Evolutionary conservation across 1,284 basidiomycete genomes (phyloP).

Genomic region (Papiliotrema laurentii): DNA sequence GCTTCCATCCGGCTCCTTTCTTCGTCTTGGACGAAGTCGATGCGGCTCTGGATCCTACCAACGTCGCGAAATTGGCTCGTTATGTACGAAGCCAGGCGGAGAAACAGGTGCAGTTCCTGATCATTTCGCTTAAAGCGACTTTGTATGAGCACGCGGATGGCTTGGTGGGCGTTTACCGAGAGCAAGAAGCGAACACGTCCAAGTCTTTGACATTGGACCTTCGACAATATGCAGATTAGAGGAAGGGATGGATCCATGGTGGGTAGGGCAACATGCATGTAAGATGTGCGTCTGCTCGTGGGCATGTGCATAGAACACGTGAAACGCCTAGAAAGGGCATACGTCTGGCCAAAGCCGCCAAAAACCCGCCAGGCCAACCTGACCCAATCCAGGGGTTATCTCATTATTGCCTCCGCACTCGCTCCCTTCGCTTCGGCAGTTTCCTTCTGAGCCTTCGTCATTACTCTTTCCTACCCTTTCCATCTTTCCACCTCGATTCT

Average conservation of each 20-base stretch:
- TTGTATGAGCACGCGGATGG: constrained; percentile 84
- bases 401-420: too few species aligned
- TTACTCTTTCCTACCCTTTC: too few species aligned
- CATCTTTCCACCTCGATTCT: background rate
- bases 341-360: too few species aligned
- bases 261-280: too few species aligned
- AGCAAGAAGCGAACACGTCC: constrained; percentile 89
- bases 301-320: too few species aligned
- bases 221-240: constrained; percentile 11
- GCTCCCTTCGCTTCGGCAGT: too few species aligned
- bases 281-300: too few species aligned
- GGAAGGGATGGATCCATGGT: background rate
- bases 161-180: constrained; percentile 87
- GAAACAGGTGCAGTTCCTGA: constrained; percentile 80
- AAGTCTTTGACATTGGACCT: constrained; percentile 77
- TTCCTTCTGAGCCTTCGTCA: too few species aligned
- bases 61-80: constrained; percentile 86
- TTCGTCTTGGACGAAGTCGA: constrained; percentile 86
- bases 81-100: constrained; percentile 75
- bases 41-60: constrained; percentile 92
- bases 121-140: constrained; percentile 75
- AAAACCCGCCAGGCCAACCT: too few species aligned
- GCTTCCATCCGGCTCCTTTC: constrained; percentile 96
- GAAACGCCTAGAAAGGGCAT: too few species aligned
- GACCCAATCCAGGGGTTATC: too few species aligned